Base-by-base conservation (phyloP, 2,329 filamentous ascomycete genomes). In the Aphanocladium album region DNA sequence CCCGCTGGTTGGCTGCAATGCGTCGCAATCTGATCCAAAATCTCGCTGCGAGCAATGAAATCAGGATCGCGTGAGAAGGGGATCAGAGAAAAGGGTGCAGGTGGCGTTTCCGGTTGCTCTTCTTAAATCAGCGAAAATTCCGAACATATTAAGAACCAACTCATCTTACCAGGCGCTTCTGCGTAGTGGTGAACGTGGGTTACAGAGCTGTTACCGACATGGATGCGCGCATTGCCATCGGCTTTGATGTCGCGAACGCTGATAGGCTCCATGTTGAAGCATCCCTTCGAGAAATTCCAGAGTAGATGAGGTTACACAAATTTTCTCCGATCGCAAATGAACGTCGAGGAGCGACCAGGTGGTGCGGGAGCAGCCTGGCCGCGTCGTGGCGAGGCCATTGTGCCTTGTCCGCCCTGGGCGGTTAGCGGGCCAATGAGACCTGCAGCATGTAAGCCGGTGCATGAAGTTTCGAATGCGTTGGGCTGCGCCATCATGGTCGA, bases 21-120 rank as follows among this genome's bases (percentile, higher is more conserved):
- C 19, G 65, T 16, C 17, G 57, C 50, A 25, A 74, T 55, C 51
- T 66, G 66, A 2, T 57, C 39, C 11, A 71, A 63, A 25, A 74
- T 65, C 35, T 67, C 64, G 5, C 62, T 68, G 6, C 68, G 70
- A 30, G 69, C 46, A 19, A 73, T 64, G 23, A 74, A 75, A 58
- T 70, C 67, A 7, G 61, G 63, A 41, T 74, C 70, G 33, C 65
- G 68, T 16, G 64, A 65, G 57, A 73, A 75, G 5, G 72, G 69
- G 2, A 57, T 45, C 30, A 57, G 14, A 37, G 54, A 30, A 35
- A 33, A 33, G 5, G 46, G 46, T 1, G 9, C 33, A 3, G 46
- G 25, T 5, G 25, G 2, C 3, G 12, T 1, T 14, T 52, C 35
- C 1, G 12, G 3, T 5, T 7, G 23, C 3, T 33, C 25, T 51